Evolutionary conservation across 1,284 basidiomycete genomes (phyloP).

Genomic region (Fistulina hepatica): DNA sequence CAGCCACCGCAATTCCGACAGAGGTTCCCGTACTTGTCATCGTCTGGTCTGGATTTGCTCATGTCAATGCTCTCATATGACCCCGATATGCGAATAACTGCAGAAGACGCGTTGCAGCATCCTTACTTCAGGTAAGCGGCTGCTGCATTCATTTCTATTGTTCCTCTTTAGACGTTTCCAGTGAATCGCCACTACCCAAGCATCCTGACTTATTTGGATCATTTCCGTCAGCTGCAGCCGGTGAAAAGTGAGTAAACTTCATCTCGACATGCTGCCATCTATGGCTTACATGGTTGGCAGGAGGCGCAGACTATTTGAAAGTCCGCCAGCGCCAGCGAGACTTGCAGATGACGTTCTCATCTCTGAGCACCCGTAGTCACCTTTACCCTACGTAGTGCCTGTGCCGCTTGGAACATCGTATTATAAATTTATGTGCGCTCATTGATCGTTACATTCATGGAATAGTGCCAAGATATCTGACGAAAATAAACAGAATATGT

Average conservation of each 20-base stretch:
- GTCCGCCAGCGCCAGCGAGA: constrained; percentile 64
- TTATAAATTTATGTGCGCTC: too few species aligned
- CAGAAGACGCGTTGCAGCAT: constrained; percentile 83
- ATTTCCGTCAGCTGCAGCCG: constrained; percentile 94
- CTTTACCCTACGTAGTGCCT: too few species aligned
- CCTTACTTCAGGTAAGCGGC: constrained; percentile 77
- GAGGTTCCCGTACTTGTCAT: constrained; percentile 72
- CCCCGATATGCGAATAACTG: constrained; percentile 73
- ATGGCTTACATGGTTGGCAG: constrained; percentile 27
- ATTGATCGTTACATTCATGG: too few species aligned
- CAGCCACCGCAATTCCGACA: constrained; percentile 62
- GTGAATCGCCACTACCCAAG: constrained; percentile 90
- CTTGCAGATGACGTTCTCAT: constrained; percentile 54
- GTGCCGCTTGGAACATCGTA: too few species aligned
- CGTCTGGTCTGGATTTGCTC: constrained; percentile 80
- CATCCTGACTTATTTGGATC: constrained; percentile 96
- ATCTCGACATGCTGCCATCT: constrained; percentile 1
- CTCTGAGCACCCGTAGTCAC: too few species aligned
- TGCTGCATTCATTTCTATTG: constrained; percentile 2
- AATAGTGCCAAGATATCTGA: too few species aligned
- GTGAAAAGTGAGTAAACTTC: constrained; percentile 66
- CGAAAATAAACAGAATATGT: too few species aligned
- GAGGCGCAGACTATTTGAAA: constrained; percentile 64
- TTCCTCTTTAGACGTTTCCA: constrained; percentile 21
- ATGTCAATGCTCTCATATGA: constrained; percentile 82